phyloP scores from a whole-genome alignment of 345 rosid genomes.

The Trapa incisa region DNA sequence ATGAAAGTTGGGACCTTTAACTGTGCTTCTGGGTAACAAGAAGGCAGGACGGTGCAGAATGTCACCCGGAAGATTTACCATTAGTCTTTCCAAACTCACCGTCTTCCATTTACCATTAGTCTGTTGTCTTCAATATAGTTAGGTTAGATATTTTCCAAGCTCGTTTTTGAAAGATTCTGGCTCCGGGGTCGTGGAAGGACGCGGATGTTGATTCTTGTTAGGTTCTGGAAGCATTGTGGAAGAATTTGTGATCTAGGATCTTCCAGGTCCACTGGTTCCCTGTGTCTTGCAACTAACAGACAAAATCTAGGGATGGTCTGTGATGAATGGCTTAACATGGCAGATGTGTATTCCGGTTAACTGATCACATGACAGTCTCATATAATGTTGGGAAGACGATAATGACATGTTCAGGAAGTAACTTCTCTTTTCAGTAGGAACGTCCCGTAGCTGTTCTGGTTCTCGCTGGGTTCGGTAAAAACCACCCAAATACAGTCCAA shows the following conservation, averaged over 20 bases:
- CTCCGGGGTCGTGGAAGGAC: neutral
- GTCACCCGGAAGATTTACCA: no score
- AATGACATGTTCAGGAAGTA: neutral
- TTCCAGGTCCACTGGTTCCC: neutral
- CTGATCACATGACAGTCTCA: neutral
- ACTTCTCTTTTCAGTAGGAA: neutral
- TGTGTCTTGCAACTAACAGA: neutral
- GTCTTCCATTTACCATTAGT: no score
- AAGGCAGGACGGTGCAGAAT: no score
- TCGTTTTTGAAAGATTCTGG: neutral
- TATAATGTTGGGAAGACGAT: neutral
- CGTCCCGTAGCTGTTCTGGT: neutral
- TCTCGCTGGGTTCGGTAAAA: neutral
- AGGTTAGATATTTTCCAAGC: no score
- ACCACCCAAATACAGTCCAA: no score
- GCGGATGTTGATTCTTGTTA: neutral
- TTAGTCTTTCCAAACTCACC: no score
- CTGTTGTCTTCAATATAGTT: no score
- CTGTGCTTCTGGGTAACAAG: no score
- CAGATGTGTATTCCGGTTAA: neutral
- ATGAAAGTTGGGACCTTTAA: no score
- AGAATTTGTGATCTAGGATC: neutral
- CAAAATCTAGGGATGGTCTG: neutral
- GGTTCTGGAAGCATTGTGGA: neutral
- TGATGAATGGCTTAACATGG: neutral